Evolutionary conservation across 2,329 filamentous ascomycete species (phyloP), one percentile per base, ranked within the genome.

Genomic region (Emericellopsis atlantica): DNA sequence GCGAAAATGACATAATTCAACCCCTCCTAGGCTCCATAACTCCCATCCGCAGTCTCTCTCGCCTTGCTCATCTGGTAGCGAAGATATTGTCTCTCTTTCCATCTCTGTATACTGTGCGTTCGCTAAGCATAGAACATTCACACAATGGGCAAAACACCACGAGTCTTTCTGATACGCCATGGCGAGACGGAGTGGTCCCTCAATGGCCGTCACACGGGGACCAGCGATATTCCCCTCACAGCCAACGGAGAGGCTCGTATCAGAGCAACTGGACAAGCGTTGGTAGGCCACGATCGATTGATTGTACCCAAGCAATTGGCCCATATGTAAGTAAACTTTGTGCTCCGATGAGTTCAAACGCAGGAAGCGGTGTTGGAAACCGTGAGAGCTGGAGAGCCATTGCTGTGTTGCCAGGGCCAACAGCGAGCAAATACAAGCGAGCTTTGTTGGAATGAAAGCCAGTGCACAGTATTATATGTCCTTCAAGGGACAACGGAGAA

Each of bases 101-200:
- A 8, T n/a, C 18, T 35, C 18, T 11, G 5, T 3, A n/a, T 16
- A 8, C 5, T n/a, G n/a, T 7, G 8, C 26, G 26, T 29, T 29
- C 26, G 3, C 3, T 12, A 9, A 29, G 12, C 4, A 29, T 4
- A 29, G 26, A 29, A 29, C 12, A 29, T 29, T 29, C 12, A 37
- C 11, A 39, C 23, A 21, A 41, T 41, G 40, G 26, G 26, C 26
- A 12, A 22, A 15, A 77, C 80, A 2, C 84, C 85, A 2, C 74
- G 84, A 40, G 79, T 85, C 56, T 90, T 90, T 66, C 76, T 92
- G 50, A 66, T 88, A 57, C 85, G 89, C 51, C 89, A 95, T 56
- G 90, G 89, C 62, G 87, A 95, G 66, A 96, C 89, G 4, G 87
- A 94, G 67, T 96, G 89, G 89, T 93, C 85, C 5, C 76, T 94